A percentile compares a stretch with the other conserved stretches of the same genome.
Conservation (phyloP, 2,329 filamentous ascomycete species). For the Venturiaceae sp. region DNA sequence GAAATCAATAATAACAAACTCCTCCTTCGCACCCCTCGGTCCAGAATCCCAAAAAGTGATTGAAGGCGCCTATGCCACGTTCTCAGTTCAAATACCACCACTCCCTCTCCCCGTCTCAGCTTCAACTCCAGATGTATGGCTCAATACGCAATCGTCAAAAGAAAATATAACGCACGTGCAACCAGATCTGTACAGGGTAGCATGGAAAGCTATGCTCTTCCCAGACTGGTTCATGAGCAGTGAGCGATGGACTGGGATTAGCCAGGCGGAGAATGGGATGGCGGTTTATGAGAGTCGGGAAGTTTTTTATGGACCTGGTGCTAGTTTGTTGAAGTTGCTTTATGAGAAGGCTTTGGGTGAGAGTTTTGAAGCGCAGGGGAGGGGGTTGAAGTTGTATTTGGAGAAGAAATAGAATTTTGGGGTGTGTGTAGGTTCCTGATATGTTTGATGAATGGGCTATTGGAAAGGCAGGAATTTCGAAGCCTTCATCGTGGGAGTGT, state of each 20-base stretch:
- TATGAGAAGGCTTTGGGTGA: neutral
- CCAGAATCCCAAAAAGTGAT: constrained; percentile 15
- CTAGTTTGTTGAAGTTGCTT: neutral
- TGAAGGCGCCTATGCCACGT: constrained; percentile 15
- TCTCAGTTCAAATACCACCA: constrained; percentile 21
- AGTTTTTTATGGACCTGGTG: neutral
- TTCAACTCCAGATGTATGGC: constrained; percentile 17
- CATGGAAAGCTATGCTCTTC: constrained; percentile 13
- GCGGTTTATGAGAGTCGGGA: neutral
- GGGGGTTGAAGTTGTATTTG: neutral
- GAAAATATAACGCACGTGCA: constrained; percentile 22
- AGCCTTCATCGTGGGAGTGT: too few relatives aligned
- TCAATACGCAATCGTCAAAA: constrained; percentile 16
- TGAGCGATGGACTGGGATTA: neutral
- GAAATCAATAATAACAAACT: constrained; percentile 15
- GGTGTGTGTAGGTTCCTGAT: too few relatives aligned
- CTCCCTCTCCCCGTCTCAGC: constrained; percentile 18
- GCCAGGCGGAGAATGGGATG: neutral
- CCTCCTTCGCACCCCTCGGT: constrained; percentile 14
- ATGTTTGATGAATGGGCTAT: too few relatives aligned
- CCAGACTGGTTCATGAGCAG: neutral
- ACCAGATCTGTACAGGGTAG: constrained; percentile 15
- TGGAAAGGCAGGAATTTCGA: too few relatives aligned
- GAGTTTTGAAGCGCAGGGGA: neutral
- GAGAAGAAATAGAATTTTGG: neutral